Conservation (phyloP, 2,329 filamentous ascomycete species). For the Hypoxylon sp. region DNA sequence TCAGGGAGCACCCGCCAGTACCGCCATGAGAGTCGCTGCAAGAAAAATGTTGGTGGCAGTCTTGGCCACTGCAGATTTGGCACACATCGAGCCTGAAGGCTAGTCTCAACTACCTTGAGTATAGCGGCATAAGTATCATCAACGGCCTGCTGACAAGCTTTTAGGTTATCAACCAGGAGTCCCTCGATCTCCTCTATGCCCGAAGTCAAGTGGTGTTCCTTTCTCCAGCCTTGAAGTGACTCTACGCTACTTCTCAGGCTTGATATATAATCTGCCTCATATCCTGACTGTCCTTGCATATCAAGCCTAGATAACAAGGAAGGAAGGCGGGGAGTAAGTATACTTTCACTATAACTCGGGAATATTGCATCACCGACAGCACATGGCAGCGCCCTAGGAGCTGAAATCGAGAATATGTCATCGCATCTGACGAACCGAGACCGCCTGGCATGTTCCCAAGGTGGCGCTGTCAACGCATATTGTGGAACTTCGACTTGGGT, state of each 20-base stretch:
- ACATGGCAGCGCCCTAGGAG: background rate
- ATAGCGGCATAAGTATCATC: constrained; percentile 10
- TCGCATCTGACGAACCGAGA: constrained; percentile 7
- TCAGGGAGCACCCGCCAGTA: constrained; percentile 51
- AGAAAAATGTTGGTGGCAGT: constrained; percentile 54
- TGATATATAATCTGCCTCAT: constrained; percentile 27
- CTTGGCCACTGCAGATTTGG: constrained; percentile 46
- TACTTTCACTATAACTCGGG: background rate
- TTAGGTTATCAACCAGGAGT: background rate
- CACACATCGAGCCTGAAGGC: constrained; percentile 3
- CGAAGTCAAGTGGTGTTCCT: background rate
- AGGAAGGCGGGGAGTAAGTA: constrained; percentile 4
- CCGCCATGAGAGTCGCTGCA: constrained; percentile 53
- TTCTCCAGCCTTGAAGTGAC: constrained; percentile 29
- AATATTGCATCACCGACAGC: constrained; percentile 5
- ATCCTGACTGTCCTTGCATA: constrained; percentile 17
- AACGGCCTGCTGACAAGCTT: constrained; percentile 17
- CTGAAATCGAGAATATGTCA: constrained; percentile 19
- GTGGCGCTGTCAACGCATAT: background rate
- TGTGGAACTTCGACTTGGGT: background rate
- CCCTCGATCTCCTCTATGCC: background rate
- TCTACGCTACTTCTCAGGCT: constrained; percentile 17
- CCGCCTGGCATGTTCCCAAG: background rate
- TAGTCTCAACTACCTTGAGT: background rate
- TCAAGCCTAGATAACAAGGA: constrained; percentile 23